phyloP scores from a whole-genome alignment of 2,329 filamentous ascomycete species.

The Botrytis cinerea region DNA sequence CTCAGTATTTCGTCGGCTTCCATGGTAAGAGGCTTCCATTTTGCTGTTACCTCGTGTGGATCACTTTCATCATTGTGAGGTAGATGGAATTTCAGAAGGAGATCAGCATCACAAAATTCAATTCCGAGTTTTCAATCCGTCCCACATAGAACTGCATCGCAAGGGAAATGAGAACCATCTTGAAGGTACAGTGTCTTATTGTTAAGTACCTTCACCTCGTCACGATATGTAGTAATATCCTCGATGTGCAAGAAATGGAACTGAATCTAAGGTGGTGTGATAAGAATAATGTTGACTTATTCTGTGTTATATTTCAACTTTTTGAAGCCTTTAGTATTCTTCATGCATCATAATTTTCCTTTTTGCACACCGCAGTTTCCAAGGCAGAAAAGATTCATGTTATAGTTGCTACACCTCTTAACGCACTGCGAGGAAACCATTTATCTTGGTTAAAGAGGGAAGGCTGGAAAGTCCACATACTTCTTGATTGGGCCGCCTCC shows the following conservation, averaged over 20 bases:
- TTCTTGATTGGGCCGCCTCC: conserved; percentile 7
- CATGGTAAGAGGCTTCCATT: conserved; percentile 36
- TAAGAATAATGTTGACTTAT: background rate
- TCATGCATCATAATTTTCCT: background rate
- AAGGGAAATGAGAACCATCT: conserved; percentile 29
- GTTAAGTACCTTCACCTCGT: conserved; percentile 30
- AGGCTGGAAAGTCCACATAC: conserved; percentile 4
- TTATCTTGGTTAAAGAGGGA: conserved; percentile 8
- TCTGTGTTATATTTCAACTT: conserved; percentile 7
- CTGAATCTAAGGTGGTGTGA: background rate
- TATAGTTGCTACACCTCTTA: background rate
- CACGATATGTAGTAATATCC: conserved; percentile 1
- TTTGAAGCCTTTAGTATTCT: conserved; percentile 20
- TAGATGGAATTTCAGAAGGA: conserved; percentile 33
- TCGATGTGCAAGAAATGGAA: background rate
- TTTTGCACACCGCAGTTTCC: background rate
- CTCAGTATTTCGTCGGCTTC: conserved; percentile 19
- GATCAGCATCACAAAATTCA: conserved; percentile 34
- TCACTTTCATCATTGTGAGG: conserved; percentile 32
- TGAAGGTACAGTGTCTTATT: conserved; percentile 30
- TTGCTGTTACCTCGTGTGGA: conserved; percentile 27
- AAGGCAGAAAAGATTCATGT: conserved; percentile 4
- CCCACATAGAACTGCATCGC: conserved; percentile 37
- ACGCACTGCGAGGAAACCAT: conserved; percentile 11
- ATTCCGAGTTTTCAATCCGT: conserved; percentile 37